Evolutionary conservation across 2,329 filamentous ascomycete genomes (phyloP).

Genomic region (Zymoseptoria ardabiliae): DNA sequence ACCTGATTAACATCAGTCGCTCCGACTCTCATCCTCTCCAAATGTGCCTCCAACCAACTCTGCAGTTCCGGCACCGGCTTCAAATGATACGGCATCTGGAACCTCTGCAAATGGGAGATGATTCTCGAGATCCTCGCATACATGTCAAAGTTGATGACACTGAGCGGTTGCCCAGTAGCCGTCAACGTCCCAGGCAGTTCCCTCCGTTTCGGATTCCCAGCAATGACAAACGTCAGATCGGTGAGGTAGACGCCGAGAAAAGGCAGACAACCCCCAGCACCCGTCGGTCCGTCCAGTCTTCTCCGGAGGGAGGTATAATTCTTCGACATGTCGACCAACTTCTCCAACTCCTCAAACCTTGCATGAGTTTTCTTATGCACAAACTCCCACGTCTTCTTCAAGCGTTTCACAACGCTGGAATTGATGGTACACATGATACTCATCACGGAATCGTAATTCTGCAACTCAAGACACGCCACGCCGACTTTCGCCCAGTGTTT

Average conservation of each 20-base stretch:
- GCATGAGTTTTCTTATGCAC: conserved; percentile 78
- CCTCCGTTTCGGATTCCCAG: conserved; percentile 81
- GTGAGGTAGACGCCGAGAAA: conserved; percentile 96
- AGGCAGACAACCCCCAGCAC: conserved; percentile 68
- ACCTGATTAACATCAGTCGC: conserved; percentile 57
- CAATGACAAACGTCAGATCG: conserved; percentile 90
- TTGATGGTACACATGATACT: conserved; percentile 93
- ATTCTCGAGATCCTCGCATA: conserved; percentile 91
- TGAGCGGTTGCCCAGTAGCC: conserved; percentile 56
- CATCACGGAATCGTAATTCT: conserved; percentile 96
- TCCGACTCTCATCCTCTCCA: conserved; percentile 63
- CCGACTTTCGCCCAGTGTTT: conserved; percentile 99
- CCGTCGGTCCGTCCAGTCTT: conserved; percentile 68
- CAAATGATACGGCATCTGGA: conserved; percentile 87
- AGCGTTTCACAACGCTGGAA: conserved; percentile 78
- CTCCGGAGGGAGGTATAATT: conserved; percentile 85
- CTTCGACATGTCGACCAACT: conserved; percentile 79
- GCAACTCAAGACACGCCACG: conserved; percentile 73
- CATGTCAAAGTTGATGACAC: conserved; percentile 97
- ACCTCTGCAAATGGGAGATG: conserved; percentile 89
- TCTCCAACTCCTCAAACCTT: conserved; percentile 68
- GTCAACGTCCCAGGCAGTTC: conserved; percentile 55
- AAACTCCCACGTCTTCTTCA: conserved; percentile 86
- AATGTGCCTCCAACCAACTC: conserved; percentile 81
- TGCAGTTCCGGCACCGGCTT: conserved; percentile 80